phyloP scores from a whole-genome alignment of 2,329 filamentous ascomycete species.

The Neoarthrinium moseri region DNA sequence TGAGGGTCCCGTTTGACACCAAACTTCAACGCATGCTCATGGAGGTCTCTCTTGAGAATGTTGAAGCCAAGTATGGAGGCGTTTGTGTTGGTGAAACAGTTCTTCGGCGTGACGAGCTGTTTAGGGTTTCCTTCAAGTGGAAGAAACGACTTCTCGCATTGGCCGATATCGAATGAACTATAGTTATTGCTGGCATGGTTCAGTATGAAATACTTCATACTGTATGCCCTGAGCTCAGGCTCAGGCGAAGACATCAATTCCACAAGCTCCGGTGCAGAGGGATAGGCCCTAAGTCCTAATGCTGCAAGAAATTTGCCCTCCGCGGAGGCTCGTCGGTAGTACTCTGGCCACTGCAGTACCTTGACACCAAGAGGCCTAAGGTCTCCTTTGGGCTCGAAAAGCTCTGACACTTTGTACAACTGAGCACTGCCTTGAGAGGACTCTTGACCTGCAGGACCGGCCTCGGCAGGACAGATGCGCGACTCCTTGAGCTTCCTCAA shows the following conservation, averaged over 20 bases:
- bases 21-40: conserved; percentile 76
- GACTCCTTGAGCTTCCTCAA: conserved; percentile 75
- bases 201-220: conserved; percentile 79
- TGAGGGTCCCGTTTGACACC: conserved; percentile 81
- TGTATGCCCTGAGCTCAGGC: conserved; percentile 59
- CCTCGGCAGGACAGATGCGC: conserved; percentile 79
- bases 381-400: conserved; percentile 76
- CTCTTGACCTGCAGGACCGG: conserved; percentile 54
- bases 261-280: conserved; percentile 72
- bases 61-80: conserved; percentile 78
- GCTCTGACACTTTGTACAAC: conserved; percentile 71
- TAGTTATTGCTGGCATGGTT: conserved; percentile 81
- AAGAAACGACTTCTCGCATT: conserved; percentile 60
- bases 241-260: conserved; percentile 70
- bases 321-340: conserved; percentile 59
- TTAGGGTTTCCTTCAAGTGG: conserved; percentile 69
- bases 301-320: conserved; percentile 74
- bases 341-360: conserved; percentile 78
- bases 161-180: conserved; percentile 56
- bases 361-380: conserved; percentile 71
- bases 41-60: conserved; percentile 74
- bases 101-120: conserved; percentile 66
- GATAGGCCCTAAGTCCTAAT: conserved; percentile 73
- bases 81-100: conserved; percentile 79
- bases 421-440: conserved; percentile 47